Base-by-base conservation (phyloP, 202 grass and related monocot species). In the Zoysia matrella region DNA sequence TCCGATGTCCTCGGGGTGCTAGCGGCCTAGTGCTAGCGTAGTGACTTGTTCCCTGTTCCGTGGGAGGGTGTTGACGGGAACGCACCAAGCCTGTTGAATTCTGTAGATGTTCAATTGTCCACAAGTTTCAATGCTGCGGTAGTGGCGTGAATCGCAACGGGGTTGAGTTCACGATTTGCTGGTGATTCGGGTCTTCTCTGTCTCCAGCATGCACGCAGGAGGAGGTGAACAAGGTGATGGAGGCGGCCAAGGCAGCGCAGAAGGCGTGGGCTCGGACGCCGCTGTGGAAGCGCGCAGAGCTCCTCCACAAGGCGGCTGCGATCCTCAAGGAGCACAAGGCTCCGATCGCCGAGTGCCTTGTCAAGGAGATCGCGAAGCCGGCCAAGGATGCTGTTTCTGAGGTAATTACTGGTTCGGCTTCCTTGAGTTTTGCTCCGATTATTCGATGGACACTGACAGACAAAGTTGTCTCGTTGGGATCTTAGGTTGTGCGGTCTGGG, bases 211-310 rank as follows among this genome's bases (percentile, higher is more conserved):
- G 96, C 60, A 95, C 96, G 11, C 96, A 98, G 82, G 96, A 92
- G 87, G 96, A 98, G 80, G 96, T 98, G 55, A 98, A 98, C 89
- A 95, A 93, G 83, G 96, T 90, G 48, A 98, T 98, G 92, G 96
- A 98, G 11, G 70, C 60, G 0, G 90, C 96, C 13, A 98, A 98
- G 87, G 87, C 80, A 44, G 92, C 89, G 0, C 96, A 98, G 67
- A 98, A 95, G 85, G 48, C 68, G 2, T 98, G 96, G 92, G 89
- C 96, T 0, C 79, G 92, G 69, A 98, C 90, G 0, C 96, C 96
- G 1, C 83, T 98, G 11, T 98, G 96, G 96, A 98, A 95, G 80
- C 89, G 96, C 4, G 92, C 92, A 0, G 96, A 98, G 83, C 85
- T 95, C 48, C 90, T 98, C 46, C 96, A 98, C 83, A 95, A 92